Base-by-base conservation (phyloP, 2,329 filamentous ascomycete species). In the Fusarium sp. region DNA sequence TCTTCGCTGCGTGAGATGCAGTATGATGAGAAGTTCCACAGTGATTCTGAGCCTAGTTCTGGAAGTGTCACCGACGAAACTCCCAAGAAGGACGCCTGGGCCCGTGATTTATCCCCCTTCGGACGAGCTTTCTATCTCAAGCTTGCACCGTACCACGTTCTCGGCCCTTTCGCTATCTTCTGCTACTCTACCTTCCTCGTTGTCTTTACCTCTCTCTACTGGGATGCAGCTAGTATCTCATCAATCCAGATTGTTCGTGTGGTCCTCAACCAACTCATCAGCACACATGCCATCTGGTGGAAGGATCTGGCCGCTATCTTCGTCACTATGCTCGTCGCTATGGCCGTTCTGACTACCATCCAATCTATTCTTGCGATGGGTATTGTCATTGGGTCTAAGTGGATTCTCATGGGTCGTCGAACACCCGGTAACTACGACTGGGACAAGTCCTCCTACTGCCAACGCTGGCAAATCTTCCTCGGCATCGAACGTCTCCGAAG, bases 381-480 rank as follows among this genome's bases (percentile, higher is more conserved):
- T 1, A 44, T 64, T 0, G 24, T 64, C 0, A 44, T 64, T 9
- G 6, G 22, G 1, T 64, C 61, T 0, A 64, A 64, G 13, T 64
- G 61, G 61, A 6, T 55, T 11, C 20, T 64, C 1, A 45, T 64
- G 61, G 59, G 61, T 0, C 49, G 59, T 5, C 59, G 61, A 3
- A 57, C 16, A 5, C 29, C 59, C 13, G 61, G 61, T 3, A 64
- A 64, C 34, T 64, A 64, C 13, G 61, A 64, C 6, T 64, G 49
- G 61, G 61, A 64, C 13, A 48, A 58, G 20, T 64, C 61, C 6
- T 40, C 61, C 2, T 64, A 64, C 9, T 64, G 61, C 1, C 61
- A 64, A 3, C 59, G 61, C 1, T 64, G 61, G 61, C 61, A 64
- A 34, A 64, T 64, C 49, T 64, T 64, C 15, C 61, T 64, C 2